Conservation (phyloP, 1,284 basidiomycete genomes). For the Cryptococcus sp. region DNA sequence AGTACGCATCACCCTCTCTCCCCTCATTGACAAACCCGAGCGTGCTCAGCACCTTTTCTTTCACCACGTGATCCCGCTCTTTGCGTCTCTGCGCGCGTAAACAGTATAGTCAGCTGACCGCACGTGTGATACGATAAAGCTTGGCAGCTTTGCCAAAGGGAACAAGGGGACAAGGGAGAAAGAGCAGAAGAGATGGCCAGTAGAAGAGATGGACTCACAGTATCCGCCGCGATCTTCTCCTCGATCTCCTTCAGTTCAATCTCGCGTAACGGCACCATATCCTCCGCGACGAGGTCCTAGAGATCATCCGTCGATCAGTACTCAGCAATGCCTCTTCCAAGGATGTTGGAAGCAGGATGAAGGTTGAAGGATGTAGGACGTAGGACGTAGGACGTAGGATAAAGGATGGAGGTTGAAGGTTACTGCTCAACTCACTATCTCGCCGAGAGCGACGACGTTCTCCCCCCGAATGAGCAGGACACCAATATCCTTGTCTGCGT, state of each 20-base stretch:
- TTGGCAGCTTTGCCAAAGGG: background rate
- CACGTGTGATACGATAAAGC: too few relatives aligned
- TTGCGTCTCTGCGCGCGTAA: constrained; percentile 38
- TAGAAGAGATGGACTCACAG: constrained; percentile 32
- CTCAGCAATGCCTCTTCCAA: too few relatives aligned
- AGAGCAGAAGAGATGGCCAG: background rate
- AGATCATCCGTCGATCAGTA: too few relatives aligned
- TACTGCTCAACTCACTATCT: constrained; percentile 71
- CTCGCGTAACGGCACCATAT: constrained; percentile 76
- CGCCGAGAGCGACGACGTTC: constrained; percentile 95
- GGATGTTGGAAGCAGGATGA: too few relatives aligned
- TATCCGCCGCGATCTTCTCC: constrained; percentile 69
- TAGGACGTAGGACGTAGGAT: background rate
- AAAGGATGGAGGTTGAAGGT: too few relatives aligned
- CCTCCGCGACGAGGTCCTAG: constrained; percentile 93
- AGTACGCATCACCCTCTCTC: constrained; percentile 55
- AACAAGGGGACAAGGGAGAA: background rate
- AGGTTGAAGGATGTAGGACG: too few relatives aligned
- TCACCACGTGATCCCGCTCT: constrained; percentile 45
- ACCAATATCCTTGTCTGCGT: constrained; percentile 48
- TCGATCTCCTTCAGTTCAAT: constrained; percentile 70
- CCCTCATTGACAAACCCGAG: constrained; percentile 53
- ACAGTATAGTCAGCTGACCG: background rate
- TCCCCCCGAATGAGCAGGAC: constrained; percentile 95
- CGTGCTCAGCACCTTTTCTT: constrained; percentile 45